Percentiles rank a stretch among this genome's conserved stretches.
Conservation (phyloP, 2,329 filamentous ascomycete genomes). For the Myotisia sp. region DNA sequence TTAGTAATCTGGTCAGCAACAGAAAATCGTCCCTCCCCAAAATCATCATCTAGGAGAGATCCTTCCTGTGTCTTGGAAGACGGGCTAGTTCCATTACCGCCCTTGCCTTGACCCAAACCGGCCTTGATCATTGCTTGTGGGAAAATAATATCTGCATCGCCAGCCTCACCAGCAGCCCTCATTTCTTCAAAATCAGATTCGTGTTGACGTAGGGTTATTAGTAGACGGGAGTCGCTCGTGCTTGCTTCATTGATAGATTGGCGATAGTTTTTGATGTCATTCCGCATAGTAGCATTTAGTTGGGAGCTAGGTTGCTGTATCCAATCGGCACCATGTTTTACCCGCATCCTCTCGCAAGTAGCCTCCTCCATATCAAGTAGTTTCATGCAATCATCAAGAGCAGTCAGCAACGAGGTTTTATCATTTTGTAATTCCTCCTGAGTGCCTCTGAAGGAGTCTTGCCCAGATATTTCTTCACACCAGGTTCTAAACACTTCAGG, state of each 20-base stretch:
- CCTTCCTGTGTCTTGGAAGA: slow-evolving; percentile 46
- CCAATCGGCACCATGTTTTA: slow-evolving; percentile 92
- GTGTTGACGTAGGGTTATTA: slow-evolving; percentile 70
- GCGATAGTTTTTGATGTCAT: slow-evolving; percentile 74
- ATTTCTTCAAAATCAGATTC: slow-evolving; percentile 89
- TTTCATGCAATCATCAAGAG: slow-evolving; percentile 67
- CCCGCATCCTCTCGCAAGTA: slow-evolving; percentile 97
- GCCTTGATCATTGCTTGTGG: slow-evolving; percentile 72
- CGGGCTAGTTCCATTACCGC: slow-evolving; percentile 51
- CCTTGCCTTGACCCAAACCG: slow-evolving; percentile 42
- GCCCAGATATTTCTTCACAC: slow-evolving; percentile 83
- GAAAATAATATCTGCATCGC: slow-evolving; percentile 78
- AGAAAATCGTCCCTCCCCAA: slow-evolving; percentile 63
- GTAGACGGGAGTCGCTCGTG: slow-evolving; percentile 71
- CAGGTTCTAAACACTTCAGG: slow-evolving; percentile 86
- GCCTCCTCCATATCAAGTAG: slow-evolving; percentile 94
- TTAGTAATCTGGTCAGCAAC: slow-evolving; percentile 78
- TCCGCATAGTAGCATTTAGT: slow-evolving; percentile 72
- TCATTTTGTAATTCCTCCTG: slow-evolving; percentile 68
- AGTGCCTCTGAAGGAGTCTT: slow-evolving; percentile 62
- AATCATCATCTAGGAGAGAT: slow-evolving; percentile 81
- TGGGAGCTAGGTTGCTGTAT: slow-evolving; percentile 89
- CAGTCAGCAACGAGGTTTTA: slow-evolving; percentile 57
- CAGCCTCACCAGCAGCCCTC: slow-evolving; percentile 71
- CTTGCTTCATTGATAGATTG: slow-evolving; percentile 81